These are phyloP conservation scores for Pythium pyrilobum DNA, from an alignment of 352 stramenopile genomes.

Conservation along the genomic window DNA sequence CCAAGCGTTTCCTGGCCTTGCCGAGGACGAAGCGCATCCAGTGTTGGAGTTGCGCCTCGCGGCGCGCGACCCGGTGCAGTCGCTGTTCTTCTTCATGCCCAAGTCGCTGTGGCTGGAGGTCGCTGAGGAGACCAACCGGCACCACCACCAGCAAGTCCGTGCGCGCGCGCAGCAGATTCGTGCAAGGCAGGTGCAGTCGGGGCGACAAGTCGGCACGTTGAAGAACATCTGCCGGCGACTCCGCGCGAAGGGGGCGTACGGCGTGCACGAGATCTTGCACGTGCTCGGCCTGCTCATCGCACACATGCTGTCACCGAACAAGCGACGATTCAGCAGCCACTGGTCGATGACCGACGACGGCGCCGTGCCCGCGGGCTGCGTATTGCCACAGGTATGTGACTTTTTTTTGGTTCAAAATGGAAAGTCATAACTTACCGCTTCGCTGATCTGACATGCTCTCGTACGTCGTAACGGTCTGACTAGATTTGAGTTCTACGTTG, in stretches of 20 bases:
- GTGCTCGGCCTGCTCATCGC: constrained; percentile 17
- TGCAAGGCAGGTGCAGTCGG: background rate
- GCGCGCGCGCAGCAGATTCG: background rate
- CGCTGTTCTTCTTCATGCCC: constrained; percentile 20
- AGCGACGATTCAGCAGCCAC: constrained; percentile 4
- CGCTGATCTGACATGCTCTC: background rate
- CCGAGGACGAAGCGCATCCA: background rate
- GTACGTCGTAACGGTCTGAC: constrained; percentile 1
- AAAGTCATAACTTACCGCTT: constrained; percentile 5
- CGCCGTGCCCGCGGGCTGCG: constrained; percentile 6
- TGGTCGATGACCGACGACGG: constrained; percentile 21
- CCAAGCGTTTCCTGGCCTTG: background rate
- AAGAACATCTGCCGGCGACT: background rate
- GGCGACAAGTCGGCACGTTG: background rate
- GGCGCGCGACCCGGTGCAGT: background rate
- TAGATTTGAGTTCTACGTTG: constrained; percentile 10
- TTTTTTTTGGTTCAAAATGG: background rate
- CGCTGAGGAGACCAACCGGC: constrained; percentile 15
- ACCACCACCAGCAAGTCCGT: constrained; percentile 6
- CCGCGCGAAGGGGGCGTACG: constrained; percentile 5
- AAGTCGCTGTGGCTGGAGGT: constrained; percentile 15
- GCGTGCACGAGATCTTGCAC: constrained; percentile 3
- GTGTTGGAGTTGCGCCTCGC: background rate
- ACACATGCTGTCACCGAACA: constrained; percentile 10
- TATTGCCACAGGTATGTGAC: constrained; percentile 7